Evolutionary conservation across 768 basidiomycete species (phyloP).

Genomic region (Podaxis pistillaris): DNA sequence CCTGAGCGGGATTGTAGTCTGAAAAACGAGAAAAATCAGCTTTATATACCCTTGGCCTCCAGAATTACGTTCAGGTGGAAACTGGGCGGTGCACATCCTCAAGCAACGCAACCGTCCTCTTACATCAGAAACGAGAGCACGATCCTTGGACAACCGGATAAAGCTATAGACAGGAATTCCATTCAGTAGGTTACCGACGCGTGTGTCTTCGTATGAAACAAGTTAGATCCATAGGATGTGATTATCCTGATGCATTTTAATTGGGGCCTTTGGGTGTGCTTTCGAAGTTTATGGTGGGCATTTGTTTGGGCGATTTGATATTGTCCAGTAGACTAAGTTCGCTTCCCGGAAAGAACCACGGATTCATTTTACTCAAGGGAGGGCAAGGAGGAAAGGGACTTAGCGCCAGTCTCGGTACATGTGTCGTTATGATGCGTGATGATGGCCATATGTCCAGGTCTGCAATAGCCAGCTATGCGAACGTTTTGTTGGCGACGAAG

Average conservation of each 20-base stretch:
- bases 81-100: constrained; percentile 4
- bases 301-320: no score
- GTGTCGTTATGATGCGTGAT: neutral
- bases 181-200: neutral
- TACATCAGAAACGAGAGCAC: constrained; percentile 3
- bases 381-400: neutral
- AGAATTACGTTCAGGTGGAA: neutral
- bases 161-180: neutral
- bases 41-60: neutral
- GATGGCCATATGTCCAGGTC: neutral
- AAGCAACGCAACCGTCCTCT: neutral
- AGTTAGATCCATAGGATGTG: neutral
- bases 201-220: neutral
- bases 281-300: no score
- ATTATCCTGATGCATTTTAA: neutral
- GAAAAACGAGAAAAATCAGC: neutral
- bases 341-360: no score
- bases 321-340: no score
- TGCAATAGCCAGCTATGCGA: neutral
- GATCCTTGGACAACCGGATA: neutral
- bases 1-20: constrained; percentile 11
- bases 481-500: neutral
- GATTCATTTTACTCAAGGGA: no score
- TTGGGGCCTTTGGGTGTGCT: neutral
- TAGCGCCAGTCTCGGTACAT: neutral